Conservation (phyloP, 1,284 basidiomycete genomes). For the Cutaneotrichosporon daszewskae region DNA sequence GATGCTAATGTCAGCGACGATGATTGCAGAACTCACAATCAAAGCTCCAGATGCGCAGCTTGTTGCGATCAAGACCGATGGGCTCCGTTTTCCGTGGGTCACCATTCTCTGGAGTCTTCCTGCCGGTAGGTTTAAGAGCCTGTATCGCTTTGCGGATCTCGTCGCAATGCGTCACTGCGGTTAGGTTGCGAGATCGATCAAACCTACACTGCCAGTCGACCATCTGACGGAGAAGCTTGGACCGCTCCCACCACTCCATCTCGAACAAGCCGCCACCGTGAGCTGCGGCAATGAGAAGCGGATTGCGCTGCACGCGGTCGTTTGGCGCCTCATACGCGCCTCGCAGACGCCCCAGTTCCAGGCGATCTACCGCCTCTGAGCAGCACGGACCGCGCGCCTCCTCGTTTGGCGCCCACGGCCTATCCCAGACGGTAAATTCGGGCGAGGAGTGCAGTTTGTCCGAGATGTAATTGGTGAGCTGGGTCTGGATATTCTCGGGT, state of each 20-base stretch:
- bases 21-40: slow-evolving; percentile 30
- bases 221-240: slow-evolving; percentile 39
- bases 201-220: slow-evolving; percentile 47
- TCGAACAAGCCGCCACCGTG: slow-evolving; percentile 39
- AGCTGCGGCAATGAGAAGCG: slow-evolving; percentile 28
- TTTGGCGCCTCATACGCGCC: slow-evolving; percentile 26
- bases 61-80: slow-evolving; percentile 36
- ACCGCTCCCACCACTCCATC: slow-evolving; percentile 39
- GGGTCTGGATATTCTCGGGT: slow-evolving; percentile 38
- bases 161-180: slow-evolving; percentile 35
- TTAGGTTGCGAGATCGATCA: not conserved
- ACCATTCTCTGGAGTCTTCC: slow-evolving; percentile 17
- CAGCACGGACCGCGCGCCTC: slow-evolving; percentile 36
- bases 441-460: slow-evolving; percentile 28
- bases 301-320: slow-evolving; percentile 26
- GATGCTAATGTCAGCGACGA: slow-evolving; percentile 25
- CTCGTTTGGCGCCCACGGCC: slow-evolving; percentile 40
- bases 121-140: no score
- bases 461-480: slow-evolving; percentile 35
- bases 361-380: slow-evolving; percentile 18
- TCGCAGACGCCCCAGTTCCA: slow-evolving; percentile 30
- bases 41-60: slow-evolving; percentile 43
- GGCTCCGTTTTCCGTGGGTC: no score
- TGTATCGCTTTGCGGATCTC: slow-evolving; percentile 32
- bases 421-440: slow-evolving; percentile 45